These are phyloP conservation scores for Epithemia pelagica DNA, from an alignment of 108 stramenopile genomes.

Conservation along the genomic window DNA sequence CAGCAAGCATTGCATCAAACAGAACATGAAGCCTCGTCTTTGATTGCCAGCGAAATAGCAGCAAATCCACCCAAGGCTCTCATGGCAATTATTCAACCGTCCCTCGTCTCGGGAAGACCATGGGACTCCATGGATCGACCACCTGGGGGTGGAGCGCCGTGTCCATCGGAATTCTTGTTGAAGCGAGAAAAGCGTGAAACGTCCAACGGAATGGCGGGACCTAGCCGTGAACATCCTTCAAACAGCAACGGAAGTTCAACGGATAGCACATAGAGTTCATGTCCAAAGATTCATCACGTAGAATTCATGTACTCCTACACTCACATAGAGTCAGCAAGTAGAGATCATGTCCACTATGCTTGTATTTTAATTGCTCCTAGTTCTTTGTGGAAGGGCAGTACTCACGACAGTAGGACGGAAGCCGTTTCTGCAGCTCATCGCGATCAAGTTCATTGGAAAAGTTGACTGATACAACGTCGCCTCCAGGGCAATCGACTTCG, in stretches of 20 bases:
- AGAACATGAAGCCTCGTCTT: slow-evolving; percentile 61
- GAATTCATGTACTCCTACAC: too few relatives aligned
- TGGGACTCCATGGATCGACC: slow-evolving; percentile 47
- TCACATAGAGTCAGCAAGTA: too few relatives aligned
- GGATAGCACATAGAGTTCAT: too few relatives aligned
- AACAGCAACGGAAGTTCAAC: not conserved
- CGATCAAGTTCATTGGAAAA: slow-evolving; percentile 17
- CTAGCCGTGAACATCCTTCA: slow-evolving; percentile 9
- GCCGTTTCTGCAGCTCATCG: slow-evolving; percentile 23
- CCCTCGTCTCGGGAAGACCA: slow-evolving; percentile 41
- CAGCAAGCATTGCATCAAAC: slow-evolving; percentile 42
- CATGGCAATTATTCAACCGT: slow-evolving; percentile 76
- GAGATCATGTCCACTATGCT: too few relatives aligned
- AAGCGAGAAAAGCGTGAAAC: slow-evolving; percentile 40
- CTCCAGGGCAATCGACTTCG: slow-evolving; percentile 61
- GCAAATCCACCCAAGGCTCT: slow-evolving; percentile 77
- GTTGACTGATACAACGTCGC: slow-evolving; percentile 32
- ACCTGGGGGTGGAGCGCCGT: slow-evolving; percentile 80
- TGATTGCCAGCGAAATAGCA: slow-evolving; percentile 50
- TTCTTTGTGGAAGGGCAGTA: slow-evolving; percentile 20
- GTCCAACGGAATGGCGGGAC: slow-evolving; percentile 11
- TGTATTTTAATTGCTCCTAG: too few relatives aligned
- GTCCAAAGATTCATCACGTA: too few relatives aligned
- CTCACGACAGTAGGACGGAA: slow-evolving; percentile 52
- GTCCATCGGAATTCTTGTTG: slow-evolving; percentile 76